Base-by-base conservation (phyloP, 352 stramenopile genomes). In the Aphanomyces stellatus region DNA sequence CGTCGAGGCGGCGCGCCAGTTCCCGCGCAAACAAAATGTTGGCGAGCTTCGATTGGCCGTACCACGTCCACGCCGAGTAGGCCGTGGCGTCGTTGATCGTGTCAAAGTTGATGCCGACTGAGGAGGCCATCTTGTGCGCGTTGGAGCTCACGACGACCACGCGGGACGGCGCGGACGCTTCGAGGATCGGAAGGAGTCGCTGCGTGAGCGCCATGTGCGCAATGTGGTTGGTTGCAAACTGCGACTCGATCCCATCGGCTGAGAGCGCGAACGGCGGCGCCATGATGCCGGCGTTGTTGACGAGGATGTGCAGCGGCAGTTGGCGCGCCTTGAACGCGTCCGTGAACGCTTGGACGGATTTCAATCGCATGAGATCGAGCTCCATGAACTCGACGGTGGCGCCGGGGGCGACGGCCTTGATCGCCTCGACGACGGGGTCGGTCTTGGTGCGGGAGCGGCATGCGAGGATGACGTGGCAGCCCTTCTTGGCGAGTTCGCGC, bases 141-240 rank as follows among this genome's bases (percentile, higher is more conserved):
- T 64, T n/a, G 28, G 74, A 82, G 46, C 76, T 81, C 6, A 84
- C 71, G 40, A 74, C 74, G 6, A 87, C 74, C 15, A 87, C 61
- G n/a, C 76, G 75, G 0, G 78, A 68, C 0, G 61, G 43, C 3
- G 51, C n/a, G 25, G 70, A 62, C 11, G 48, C 56, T 33, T 71
- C 63, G 5, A 84, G 67, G 11, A 85, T 31, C 1, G 73, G 69
- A 15, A 90, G 64, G 17, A 89, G 51, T 55, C 79, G 68, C 7
- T 66, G 69, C 25, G 82, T 90, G 13, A 93, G 62, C 22, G 73
- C 67, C 64, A 93, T 90, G 63, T 89, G 79, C 5, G 78, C 81
- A 35, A 93, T 28, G 62, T 91, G 75, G 71, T 93, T 93, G 31
- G 76, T 81, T 0, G 74, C 82, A 62, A 93, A 91, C 34, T 91